Evolutionary conservation across 2,329 filamentous ascomycete species (phyloP), one percentile per base, ranked within the genome.

Genomic region (Zasmidium citrigriseum): DNA sequence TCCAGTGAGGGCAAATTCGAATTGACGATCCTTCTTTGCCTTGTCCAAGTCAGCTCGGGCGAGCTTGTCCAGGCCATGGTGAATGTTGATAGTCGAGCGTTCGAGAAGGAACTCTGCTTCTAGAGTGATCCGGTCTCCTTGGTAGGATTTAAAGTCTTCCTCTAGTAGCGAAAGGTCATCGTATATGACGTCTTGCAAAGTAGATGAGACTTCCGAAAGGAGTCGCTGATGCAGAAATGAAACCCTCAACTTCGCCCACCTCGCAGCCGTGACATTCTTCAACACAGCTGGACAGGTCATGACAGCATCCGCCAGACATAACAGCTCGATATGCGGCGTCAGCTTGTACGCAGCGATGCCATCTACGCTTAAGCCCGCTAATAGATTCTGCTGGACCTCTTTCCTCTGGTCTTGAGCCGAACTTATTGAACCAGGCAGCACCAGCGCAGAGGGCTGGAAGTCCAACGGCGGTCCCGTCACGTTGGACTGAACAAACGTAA

Each of bases 281-380:
- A 77, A 71, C 27, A 82, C 75, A 7, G 72, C 72, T 14, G 76
- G 77, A 68, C 78, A 79, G 12, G 78, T 84, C 58, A 86, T 70
- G 9, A 85, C 74, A 45, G 82, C 80, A 69, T 88, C 83, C 24
- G 93, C 90, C 5, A 97, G 78, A 63, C 86, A 88, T 62, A 98
- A 89, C 1, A 98, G 82, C 71, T 97, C 91, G 14, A 96, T 81
- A 64, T 89, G 84, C 0, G 93, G 91, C 20, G 92, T 92, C 58
- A 96, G 82, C 49, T 88, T 85, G 74, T 98, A 99, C 0, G 90
- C 89, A 0, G 90, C 88, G 47, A 96, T 88, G 11, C 95, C 95
- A 72, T 99, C 95, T 0, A 91, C 82, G 22, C 88, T 85, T 9
- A 98, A 80, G 16, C 84, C 84, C 2, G 77, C 76, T n/a, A 96